Evolutionary conservation across 176 grass and related monocot genomes (phyloP).

Genomic region (Bothriochloa decipiens): DNA sequence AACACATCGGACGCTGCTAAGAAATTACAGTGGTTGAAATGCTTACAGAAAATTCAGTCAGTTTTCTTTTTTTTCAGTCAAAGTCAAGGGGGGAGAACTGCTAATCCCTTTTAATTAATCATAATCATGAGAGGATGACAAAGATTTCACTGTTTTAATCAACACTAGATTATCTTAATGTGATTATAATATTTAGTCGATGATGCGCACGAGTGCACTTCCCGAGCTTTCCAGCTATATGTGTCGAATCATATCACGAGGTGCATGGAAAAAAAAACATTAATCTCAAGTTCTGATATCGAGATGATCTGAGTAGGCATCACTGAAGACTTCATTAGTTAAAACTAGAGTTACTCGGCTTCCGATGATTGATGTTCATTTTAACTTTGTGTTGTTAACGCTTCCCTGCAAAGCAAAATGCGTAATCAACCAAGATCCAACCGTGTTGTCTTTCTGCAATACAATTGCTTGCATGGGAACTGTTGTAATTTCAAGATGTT

Average conservation of each 20-base stretch:
- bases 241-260: conserved; percentile 70
- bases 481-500: conserved; percentile 31
- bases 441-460: conserved; percentile 26
- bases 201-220: conserved; percentile 91
- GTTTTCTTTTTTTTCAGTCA: conserved; percentile 55
- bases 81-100: conserved; percentile 59
- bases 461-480: conserved; percentile 36
- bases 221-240: conserved; percentile 88
- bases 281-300: conserved; percentile 57
- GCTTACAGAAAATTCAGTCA: conserved; percentile 27
- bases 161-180: conserved; percentile 49
- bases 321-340: conserved; percentile 47
- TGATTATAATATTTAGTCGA: conserved; percentile 62
- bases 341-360: conserved; percentile 50
- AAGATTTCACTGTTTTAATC: conserved; percentile 79
- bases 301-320: conserved; percentile 50
- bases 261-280: conserved; percentile 50
- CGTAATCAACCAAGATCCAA: conserved; percentile 33
- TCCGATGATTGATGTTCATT: conserved; percentile 48
- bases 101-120: conserved; percentile 54
- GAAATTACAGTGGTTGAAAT: conserved; percentile 44
- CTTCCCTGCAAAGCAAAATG: conserved; percentile 42
- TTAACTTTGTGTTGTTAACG: conserved; percentile 44
- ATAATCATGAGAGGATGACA: conserved; percentile 72
- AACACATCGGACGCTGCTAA: conserved; percentile 21